Conservation (phyloP, 495 filamentous ascomycete species). For the Glarea lozoyensis region DNA sequence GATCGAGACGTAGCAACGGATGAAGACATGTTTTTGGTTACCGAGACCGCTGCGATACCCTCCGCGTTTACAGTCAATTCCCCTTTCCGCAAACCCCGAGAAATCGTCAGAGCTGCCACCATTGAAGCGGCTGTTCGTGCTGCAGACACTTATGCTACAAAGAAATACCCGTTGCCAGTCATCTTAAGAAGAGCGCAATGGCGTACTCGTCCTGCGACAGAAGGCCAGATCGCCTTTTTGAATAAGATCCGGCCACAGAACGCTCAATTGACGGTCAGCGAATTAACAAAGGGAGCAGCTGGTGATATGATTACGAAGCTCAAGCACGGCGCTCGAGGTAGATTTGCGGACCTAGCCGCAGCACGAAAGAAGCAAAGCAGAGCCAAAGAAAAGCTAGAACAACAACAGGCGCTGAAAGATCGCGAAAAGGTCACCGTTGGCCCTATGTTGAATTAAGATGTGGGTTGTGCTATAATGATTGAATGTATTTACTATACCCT, state of each 20-base stretch:
- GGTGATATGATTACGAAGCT: conserved; percentile 90
- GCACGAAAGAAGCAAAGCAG: conserved; percentile 36
- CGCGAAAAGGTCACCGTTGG: conserved; percentile 57
- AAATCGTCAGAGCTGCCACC: conserved; percentile 47
- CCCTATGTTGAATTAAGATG: too few relatives aligned
- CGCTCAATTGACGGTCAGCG: conserved; percentile 40
- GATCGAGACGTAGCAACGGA: conserved; percentile 13
- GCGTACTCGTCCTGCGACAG: conserved; percentile 57
- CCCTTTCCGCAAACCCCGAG: conserved; percentile 57
- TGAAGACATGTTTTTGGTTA: conserved; percentile 7
- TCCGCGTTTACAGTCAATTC: conserved; percentile 29
- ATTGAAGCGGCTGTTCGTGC: conserved; percentile 70
- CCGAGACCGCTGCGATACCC: conserved; percentile 20
- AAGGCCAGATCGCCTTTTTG: conserved; percentile 61
- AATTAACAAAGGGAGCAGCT: conserved; percentile 73
- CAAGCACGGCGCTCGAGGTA: conserved; percentile 69
- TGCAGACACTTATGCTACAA: conserved; percentile 68
- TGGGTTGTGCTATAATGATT: too few relatives aligned
- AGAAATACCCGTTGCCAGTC: conserved; percentile 48
- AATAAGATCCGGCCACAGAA: conserved; percentile 53
- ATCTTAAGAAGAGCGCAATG: conserved; percentile 54
- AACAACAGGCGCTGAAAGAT: conserved; percentile 30
- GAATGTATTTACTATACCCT: too few relatives aligned
- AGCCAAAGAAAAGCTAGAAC: conserved; percentile 30
- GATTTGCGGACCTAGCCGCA: conserved; percentile 46